Evolutionary conservation across 805 yeast species (phyloP), one percentile per base, ranked within the genome.

Genomic region (Phaffomyces opuntiae): DNA sequence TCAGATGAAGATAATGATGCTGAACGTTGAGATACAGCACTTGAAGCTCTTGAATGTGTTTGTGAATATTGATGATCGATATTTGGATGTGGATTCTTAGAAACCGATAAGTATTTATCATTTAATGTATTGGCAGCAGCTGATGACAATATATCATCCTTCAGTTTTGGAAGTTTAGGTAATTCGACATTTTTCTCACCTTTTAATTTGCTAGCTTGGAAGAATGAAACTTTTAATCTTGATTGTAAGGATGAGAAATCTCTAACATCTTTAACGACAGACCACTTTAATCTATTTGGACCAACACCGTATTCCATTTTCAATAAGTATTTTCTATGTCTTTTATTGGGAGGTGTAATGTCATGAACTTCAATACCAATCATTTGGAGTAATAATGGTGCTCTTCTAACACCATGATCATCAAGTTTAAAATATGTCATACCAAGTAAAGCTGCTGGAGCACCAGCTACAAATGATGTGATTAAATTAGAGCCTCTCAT

Each of bases 231-330:
- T 57, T 79, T 81, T 50, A 90, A 68, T 45, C 78, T 74, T 17
- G 84, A 76, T 61, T 90, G 95, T 45, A 91, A 69, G 25, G 72
- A 72, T n/a, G 77, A 66, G 38, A 93, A 69, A 50, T 89, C 96
- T 54, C 80, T 78, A 40, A 82, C 77, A 21, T 80, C 83, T 55
- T 83, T 83, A 27, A 78, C 72, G 7, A 93, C 77, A 1, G 82
- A 70, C 99, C 99, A 93, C 54, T 78, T 77, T 54, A 89, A 68
- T 44, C 89, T 67, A 46, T 81, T 78, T 7, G 80, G 77, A 2
- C 96, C 96, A 31, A 89, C 78, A 7, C 98, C 99, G 59, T 93
- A 93, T 59, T 90, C 96, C 39, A 93, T 68, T 41, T 83, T 86
- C n/a, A 93, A 68, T 48, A 76, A 70, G 53, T 77, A 84, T 44